Evolutionary conservation across 2,329 filamentous ascomycete genomes (phyloP), one percentile per base, ranked within the genome.

Genomic region (Cercospora zeina): DNA sequence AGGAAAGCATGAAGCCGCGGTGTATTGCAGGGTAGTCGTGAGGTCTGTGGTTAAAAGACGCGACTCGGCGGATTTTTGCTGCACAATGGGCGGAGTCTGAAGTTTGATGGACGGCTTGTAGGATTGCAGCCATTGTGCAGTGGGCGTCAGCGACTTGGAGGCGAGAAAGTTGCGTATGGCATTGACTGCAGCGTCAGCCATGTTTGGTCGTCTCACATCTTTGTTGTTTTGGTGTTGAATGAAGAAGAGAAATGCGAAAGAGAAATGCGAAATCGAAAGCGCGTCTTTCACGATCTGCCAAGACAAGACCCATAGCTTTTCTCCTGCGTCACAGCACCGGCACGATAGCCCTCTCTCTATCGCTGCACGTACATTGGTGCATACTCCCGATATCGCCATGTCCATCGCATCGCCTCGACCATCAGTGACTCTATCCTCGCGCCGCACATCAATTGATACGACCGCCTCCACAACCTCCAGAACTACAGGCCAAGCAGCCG

Each of bases 21-120:
- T 80, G 13, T 55, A 27, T 34, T 70, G 68, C 7, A 87, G 77
- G 0, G 88, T 83, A 2, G 80, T 78, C 1, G 88, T 88, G 65
- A 97, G 84, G 77, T 97, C 90, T 37, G 88, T 85, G 31, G 88
- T 84, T 4, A 97, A 84, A 10, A 97, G 80, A 58, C 91, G 91
- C 68, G 92, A 89, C 67, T 89, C 86, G 37, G 89, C 89, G 2
- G 92, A 95, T 64, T 91, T 90, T 60, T 89, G 81, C 19, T 96
- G 82, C 3, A 89, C 88, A 30, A 86, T 84, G 1, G 92, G 76
- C 0, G 90, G 87, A 1, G 85, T 86, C 39, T 74, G 73, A 68
- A 83, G 76, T 75, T 79, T 76, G 55, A 80, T 83, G 14, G 82
- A 79, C 9, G 83, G 76, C 62, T 89, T 73, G 72, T 93, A 86